Percentiles rank a stretch among this genome's conserved stretches.
These are phyloP conservation scores for Cytospora piceae DNA, from an alignment of 2,329 filamentous ascomycete genomes.

Conservation along the genomic window DNA sequence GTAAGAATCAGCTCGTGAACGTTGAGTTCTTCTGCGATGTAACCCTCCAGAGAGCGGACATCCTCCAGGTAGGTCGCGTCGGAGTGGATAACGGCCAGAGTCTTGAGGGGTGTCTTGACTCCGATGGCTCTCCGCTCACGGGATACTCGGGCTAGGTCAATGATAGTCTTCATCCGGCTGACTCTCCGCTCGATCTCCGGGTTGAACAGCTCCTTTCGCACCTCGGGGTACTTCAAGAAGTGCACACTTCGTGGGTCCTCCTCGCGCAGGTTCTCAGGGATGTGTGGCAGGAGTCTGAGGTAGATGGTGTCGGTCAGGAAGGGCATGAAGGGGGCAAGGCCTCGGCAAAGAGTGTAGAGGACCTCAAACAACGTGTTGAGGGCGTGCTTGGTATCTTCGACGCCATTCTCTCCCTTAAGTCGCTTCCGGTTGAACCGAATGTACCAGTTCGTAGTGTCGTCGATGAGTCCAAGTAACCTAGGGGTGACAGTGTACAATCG, in stretches of 20 bases:
- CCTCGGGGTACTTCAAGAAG: conserved; percentile 88
- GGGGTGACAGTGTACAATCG: conserved; percentile 91
- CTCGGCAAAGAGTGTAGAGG: conserved; percentile 83
- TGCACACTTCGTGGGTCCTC: conserved; percentile 86
- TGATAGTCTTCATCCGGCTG: conserved; percentile 90
- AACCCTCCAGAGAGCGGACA: conserved; percentile 80
- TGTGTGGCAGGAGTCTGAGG: conserved; percentile 77
- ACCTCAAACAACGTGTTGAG: conserved; percentile 95
- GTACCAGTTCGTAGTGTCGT: conserved; percentile 98
- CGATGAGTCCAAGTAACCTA: conserved; percentile 78
- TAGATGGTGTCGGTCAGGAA: conserved; percentile 97
- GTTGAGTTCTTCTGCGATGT: conserved; percentile 91
- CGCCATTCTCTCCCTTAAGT: conserved; percentile 85
- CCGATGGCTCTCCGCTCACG: conserved; percentile 84
- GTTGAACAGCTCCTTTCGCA: conserved; percentile 87
- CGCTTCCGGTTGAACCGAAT: conserved; percentile 92
- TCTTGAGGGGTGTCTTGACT: conserved; percentile 89
- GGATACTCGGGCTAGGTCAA: conserved; percentile 85
- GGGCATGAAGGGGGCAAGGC: conserved; percentile 90
- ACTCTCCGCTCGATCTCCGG: conserved; percentile 84
- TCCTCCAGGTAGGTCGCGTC: conserved; percentile 85
- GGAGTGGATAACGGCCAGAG: conserved; percentile 84
- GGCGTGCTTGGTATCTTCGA: conserved; percentile 85
- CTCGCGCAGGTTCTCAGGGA: conserved; percentile 69
- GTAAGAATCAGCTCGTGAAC: conserved; percentile 83